Conservation (phyloP, 495 filamentous ascomycete species). For the Trichoderma erinaceum region DNA sequence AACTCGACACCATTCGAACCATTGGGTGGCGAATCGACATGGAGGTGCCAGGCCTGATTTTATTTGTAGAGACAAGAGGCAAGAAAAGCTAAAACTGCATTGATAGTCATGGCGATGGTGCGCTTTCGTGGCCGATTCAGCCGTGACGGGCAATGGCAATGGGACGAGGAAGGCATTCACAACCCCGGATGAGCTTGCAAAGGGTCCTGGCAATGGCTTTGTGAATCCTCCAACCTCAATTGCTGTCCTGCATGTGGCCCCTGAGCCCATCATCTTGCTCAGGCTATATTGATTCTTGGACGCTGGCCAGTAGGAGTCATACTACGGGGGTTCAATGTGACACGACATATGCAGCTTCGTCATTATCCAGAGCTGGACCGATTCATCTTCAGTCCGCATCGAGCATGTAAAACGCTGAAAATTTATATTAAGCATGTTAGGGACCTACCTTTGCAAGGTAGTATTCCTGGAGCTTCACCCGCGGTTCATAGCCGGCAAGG, state of each 20-base stretch:
- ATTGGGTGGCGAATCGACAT: not conserved
- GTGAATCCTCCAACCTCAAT: not conserved
- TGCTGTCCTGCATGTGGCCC: not conserved
- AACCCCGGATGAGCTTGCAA: not conserved
- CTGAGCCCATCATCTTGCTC: not conserved
- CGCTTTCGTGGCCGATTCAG: not conserved
- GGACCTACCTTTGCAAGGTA: not conserved
- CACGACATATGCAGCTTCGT: conserved; percentile 9
- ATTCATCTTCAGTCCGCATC: not conserved
- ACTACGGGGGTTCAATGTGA: not conserved
- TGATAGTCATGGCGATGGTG: not conserved
- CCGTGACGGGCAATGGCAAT: not conserved
- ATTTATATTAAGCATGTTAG: not conserved
- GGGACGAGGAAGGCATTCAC: not conserved
- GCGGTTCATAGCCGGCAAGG: not conserved
- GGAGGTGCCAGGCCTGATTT: not conserved
- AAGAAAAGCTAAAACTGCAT: not conserved
- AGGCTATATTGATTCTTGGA: not conserved
- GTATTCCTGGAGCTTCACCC: not conserved
- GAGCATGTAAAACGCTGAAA: not conserved
- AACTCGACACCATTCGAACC: not conserved
- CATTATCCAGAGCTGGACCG: conserved; percentile 7
- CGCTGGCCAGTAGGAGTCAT: not conserved
- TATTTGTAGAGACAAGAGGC: not conserved
- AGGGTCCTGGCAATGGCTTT: not conserved